Percentiles rank a stretch among this genome's conserved stretches.
phyloP scores from a whole-genome alignment of 208 protist species.

The Wallacemonas sp. region DNA sequence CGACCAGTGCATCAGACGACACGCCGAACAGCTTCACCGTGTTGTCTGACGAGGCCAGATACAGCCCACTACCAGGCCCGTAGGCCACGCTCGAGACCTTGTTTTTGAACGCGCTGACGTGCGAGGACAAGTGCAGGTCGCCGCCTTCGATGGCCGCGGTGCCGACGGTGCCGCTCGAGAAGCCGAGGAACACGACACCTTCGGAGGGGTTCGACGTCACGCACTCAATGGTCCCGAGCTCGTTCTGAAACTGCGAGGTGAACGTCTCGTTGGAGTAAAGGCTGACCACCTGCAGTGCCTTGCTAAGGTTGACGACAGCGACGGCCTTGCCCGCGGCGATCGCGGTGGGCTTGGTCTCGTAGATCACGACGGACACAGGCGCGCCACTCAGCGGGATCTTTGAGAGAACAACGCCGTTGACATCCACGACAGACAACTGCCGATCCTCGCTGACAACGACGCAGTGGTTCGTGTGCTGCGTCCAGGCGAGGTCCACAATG shows the following conservation, averaged over 20 bases:
- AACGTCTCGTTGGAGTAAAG: conserved; percentile 42
- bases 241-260: conserved; percentile 68
- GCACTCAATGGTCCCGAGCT: conserved; percentile 68
- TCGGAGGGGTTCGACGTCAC: conserved; percentile 27
- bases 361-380: conserved; percentile 64
- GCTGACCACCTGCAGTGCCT: conserved; percentile 53
- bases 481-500: conserved; percentile 93
- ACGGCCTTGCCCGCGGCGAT: conserved; percentile 29
- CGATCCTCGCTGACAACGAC: conserved; percentile 89
- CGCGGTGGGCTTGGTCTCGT: conserved; percentile 26
- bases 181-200: conserved; percentile 52
- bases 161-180: conserved; percentile 59
- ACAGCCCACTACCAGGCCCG: conserved; percentile 48
- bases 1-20: conserved; percentile 47
- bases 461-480: conserved; percentile 57
- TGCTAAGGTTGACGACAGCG: conserved; percentile 65
- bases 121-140: conserved; percentile 39
- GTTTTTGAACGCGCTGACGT: conserved; percentile 32
- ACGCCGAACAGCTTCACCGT: conserved; percentile 53
- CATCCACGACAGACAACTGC: conserved; percentile 84
- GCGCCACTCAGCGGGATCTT: conserved; percentile 44
- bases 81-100: conserved; percentile 42
- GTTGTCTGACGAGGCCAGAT: conserved; percentile 46
- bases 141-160: conserved; percentile 37
- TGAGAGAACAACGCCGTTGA: conserved; percentile 71